phyloP scores from a whole-genome alignment of 495 filamentous ascomycete genomes.

The Penicillium odoratum region DNA sequence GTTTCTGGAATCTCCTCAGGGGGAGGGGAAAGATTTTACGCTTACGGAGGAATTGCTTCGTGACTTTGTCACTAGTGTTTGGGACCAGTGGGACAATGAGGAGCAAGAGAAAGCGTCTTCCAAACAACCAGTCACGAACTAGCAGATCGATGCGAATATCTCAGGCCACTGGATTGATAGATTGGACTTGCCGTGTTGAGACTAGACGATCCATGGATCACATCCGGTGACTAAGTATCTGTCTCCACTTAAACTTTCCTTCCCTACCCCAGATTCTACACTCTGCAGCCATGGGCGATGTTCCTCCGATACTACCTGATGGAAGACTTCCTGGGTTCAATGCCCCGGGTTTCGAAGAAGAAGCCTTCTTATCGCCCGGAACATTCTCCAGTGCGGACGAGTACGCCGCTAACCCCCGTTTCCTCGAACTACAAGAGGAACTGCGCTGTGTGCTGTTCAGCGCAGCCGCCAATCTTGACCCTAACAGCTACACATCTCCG shows the following conservation, averaged over 20 bases:
- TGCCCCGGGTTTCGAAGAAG: slow-evolving; percentile 25
- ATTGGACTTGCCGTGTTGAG: background rate
- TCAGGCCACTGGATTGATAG: too few species aligned
- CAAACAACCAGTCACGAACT: too few species aligned
- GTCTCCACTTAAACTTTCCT: slow-evolving; percentile 14
- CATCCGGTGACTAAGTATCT: slow-evolving; percentile 20
- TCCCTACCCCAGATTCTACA: slow-evolving; percentile 17
- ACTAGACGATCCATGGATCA: background rate
- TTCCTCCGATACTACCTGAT: slow-evolving; percentile 15
- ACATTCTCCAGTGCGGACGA: slow-evolving; percentile 33
- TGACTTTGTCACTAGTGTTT: too few species aligned
- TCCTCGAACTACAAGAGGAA: slow-evolving; percentile 32
- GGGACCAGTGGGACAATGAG: too few species aligned
- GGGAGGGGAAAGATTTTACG: too few species aligned
- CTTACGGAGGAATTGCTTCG: too few species aligned
- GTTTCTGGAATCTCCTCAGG: too few species aligned
- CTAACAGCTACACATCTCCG: slow-evolving; percentile 23
- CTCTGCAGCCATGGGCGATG: slow-evolving; percentile 21
- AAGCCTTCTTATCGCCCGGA: slow-evolving; percentile 29
- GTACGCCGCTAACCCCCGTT: slow-evolving; percentile 31
- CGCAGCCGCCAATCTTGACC: slow-evolving; percentile 28
- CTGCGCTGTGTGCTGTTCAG: slow-evolving; percentile 30
- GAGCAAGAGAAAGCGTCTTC: too few species aligned
- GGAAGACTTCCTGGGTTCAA: slow-evolving; percentile 19
- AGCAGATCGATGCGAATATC: too few species aligned